A percentile compares a stretch with the other conserved stretches of the same genome.
Conservation (phyloP, 257 asterid genomes). For the Solanum chaucha region DNA sequence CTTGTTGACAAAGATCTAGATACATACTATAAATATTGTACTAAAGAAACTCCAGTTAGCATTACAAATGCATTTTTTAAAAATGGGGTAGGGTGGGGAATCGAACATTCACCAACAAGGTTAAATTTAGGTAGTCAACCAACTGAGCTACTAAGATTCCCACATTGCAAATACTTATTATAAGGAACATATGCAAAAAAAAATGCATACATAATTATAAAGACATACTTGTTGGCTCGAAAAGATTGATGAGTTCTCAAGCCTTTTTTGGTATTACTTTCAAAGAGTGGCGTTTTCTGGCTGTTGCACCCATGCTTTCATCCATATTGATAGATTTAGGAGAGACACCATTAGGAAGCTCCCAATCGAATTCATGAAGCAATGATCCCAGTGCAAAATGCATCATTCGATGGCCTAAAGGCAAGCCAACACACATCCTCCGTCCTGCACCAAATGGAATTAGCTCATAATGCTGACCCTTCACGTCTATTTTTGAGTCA, state of each 20-base stretch:
- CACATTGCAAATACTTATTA: neutral
- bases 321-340: no score
- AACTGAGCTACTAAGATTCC: neutral
- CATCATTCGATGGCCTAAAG: slow-evolving; percentile 1
- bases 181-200: no score
- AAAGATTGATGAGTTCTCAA: neutral
- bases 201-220: no score
- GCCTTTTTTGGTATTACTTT: no score
- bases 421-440: slow-evolving; percentile 4
- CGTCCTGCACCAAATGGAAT: slow-evolving; percentile 11
- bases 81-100: neutral
- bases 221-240: neutral
- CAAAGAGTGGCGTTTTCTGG: no score
- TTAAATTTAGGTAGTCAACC: neutral
- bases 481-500: neutral
- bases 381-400: no score
- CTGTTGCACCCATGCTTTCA: no score
- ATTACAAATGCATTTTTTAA: neutral
- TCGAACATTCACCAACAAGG: neutral
- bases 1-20: neutral
- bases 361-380: no score
- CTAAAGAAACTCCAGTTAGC: neutral
- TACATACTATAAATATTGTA: neutral
- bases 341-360: no score
- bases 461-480: neutral